Evolutionary conservation across 352 stramenopile genomes (phyloP), one percentile per base, ranked within the genome.

Genomic region (Globisporangium polare): DNA sequence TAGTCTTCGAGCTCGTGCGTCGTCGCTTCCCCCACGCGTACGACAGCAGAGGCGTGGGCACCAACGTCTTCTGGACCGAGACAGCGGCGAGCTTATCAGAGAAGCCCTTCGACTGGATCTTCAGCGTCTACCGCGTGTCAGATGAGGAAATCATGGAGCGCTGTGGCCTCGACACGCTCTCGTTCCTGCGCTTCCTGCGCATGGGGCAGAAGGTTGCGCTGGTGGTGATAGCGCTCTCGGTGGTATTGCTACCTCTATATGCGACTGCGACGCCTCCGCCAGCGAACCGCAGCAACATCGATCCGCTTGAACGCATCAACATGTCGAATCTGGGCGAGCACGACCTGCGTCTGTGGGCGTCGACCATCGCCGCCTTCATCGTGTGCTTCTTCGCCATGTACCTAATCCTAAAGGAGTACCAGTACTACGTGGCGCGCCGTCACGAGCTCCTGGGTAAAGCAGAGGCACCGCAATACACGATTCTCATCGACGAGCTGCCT

Each of bases 81-180:
- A 39, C 50, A 5, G 42, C 50, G 17, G 49, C 43, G 41, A 9
- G n/a, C 1, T 42, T 51, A 24, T 24, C 20, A 5, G 47, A 53
- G 1, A 54, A 58, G 20, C 57, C 65, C 0, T 92, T 94, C 45
- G 67, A 56, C n/a, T 92, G 85, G 83, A 72, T 91, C 54, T 33
- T 22, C 1, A 46, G 55, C 18, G 77, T 60, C 31, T 88, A 77
- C 42, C 57, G 62, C 24, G 70, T 79, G 12, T 69, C 76, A 18
- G 81, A 92, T 31, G 78, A 88, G 33, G 81, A 91, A 33, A 72
- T 92, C 27, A 33, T 94, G 42, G 71, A 87, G 50, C 72, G 69
- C 62, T 94, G 83, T 65, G 85, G 85, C 20, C 69, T 94, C 41
- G 85, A 94, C 56, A 91, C 80, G 33, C 68, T 92, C 42, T 83